Evolutionary conservation across 371 early-diverging fungal genomes (phyloP), one percentile per base, ranked within the genome.

Genomic region (Syncephalastrum contaminatum): DNA sequence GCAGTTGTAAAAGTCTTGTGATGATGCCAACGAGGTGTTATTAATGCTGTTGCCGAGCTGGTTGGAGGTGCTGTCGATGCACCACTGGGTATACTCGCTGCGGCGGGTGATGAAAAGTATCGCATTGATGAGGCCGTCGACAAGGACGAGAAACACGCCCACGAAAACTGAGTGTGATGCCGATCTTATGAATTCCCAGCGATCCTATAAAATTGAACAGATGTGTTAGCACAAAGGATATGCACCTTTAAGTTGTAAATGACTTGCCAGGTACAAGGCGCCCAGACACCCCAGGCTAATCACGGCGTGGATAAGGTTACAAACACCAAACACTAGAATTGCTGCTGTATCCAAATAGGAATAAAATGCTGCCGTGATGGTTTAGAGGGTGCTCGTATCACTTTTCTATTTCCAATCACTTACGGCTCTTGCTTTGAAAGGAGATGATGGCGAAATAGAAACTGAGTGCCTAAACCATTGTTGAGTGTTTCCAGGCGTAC

Each of bases 371-470:
- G 53, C 43, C 22, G 12, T 6, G 3, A 41, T 24, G 36, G 16
- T 24, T 13, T 39, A 53, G 13, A 6, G 15, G 20, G n/a, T 4
- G 15, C 42, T 8, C 40, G 13, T 22, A 24, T 16, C 14, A 7
- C 45, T 4, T 18, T 50, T 62, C 21, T 16, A 25, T 39, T 48
- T 48, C 44, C 41, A 8, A n/a, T 21, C 41, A 56, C 78, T 70
- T 70, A 72, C 80, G 76, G 48, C 74, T 80, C 42, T 63, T 60
- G 13, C 46, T 48, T 58, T 70, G 76, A 56, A 80, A 80, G 24
- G 76, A 72, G 12, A 76, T 25, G 25, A 75, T 59, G 13, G 76
- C 67, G 53, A 80, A 74, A 56, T 80, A 80, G n/a, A 76, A 36
- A 4, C 60, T 60, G 1, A 65, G 16, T 16, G 51, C 53, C 65